Evolutionary conservation across 2,329 filamentous ascomycete species (phyloP), one percentile per base, ranked within the genome.

Genomic region (Alternaria sp.): DNA sequence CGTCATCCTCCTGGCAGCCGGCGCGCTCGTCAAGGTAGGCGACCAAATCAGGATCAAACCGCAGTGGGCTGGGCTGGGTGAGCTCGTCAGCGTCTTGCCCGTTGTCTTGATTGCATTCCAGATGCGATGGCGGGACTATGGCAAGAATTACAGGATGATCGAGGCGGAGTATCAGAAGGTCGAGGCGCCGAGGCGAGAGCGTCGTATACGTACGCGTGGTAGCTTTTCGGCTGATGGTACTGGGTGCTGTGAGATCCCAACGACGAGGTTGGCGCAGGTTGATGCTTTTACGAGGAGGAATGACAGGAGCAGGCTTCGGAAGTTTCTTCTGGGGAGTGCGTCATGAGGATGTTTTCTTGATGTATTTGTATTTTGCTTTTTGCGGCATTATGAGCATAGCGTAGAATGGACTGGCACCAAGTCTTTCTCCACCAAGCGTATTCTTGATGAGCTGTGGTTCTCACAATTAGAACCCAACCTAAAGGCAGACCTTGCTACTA

Each of bases 51-150:
- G 86, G 49, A 87, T 89, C 68, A 84, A 86, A 16, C 89, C 89
- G 0, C 79, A 84, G 63, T 92, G 84, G 81, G 90, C 90, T 0
- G 90, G 89, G 0, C 69, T 93, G 9, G 91, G 91, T 0, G 91
- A 93, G 79, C 73, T 93, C 32, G 89, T 92, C 0, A 93, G 91
- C 69, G 88, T 94, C 0, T 59, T 92, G 72, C 91, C 91, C 0
- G 90, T 93, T 3, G 84, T 92, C 66, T 71, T 81, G 6, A 84
- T 85, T 44, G 88, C 88, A 0, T 79, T 86, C 66, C 78, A 80
- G 59, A 69, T 87, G 70, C 77, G 76, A 44, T 85, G 65, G 62
- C 63, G 63, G n/a, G 54, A 68, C 40, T 78, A 72, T 62, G 72
- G 68, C 12, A 57, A 44, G 25, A 46, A 48, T 32, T 75, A 72